These are phyloP conservation scores for Arabidopsis hybrid DNA, from an alignment of 441 rosid species.

Conservation along the genomic window DNA sequence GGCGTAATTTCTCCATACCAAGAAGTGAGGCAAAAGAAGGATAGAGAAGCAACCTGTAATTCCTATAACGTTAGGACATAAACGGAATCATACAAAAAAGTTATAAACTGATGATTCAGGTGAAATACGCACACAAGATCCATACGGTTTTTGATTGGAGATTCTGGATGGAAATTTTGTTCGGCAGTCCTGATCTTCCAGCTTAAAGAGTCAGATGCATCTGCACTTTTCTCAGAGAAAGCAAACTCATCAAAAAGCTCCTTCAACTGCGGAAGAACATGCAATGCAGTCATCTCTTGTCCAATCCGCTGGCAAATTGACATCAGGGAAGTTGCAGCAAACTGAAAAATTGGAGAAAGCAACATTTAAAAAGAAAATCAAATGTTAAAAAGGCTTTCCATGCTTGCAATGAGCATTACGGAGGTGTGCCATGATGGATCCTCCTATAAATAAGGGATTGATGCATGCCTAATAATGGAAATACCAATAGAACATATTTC, in stretches of 20 bases:
- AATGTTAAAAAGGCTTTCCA: constrained; percentile 22
- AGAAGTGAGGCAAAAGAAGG: constrained; percentile 91
- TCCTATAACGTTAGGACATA: constrained; percentile 40
- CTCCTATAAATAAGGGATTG: background rate
- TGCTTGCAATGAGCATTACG: constrained; percentile 19
- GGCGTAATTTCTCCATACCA: constrained; percentile 95
- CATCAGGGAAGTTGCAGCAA: constrained; percentile 79
- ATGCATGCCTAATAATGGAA: constrained; percentile 25
- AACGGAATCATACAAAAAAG: constrained; percentile 22
- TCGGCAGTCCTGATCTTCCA: constrained; percentile 54
- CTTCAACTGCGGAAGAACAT: constrained; percentile 92
- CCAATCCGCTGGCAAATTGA: constrained; percentile 90
- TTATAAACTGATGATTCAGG: constrained; percentile 35
- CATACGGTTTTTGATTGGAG: constrained; percentile 80
- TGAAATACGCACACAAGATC: constrained; percentile 88
- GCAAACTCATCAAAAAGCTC: constrained; percentile 95
- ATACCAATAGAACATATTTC: background rate
- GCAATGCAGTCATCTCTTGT: constrained; percentile 83
- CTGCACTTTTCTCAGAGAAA: constrained; percentile 72
- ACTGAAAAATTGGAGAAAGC: constrained; percentile 54
- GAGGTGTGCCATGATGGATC: constrained; percentile 4
- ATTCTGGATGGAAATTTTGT: constrained; percentile 59
- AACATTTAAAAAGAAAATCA: constrained; percentile 20
- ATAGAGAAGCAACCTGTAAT: constrained; percentile 84
- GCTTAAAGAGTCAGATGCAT: constrained; percentile 56